Percentiles rank a stretch among this genome's conserved stretches.
phyloP scores from a whole-genome alignment of 2,329 filamentous ascomycete genomes.

The Epichloe sp. region DNA sequence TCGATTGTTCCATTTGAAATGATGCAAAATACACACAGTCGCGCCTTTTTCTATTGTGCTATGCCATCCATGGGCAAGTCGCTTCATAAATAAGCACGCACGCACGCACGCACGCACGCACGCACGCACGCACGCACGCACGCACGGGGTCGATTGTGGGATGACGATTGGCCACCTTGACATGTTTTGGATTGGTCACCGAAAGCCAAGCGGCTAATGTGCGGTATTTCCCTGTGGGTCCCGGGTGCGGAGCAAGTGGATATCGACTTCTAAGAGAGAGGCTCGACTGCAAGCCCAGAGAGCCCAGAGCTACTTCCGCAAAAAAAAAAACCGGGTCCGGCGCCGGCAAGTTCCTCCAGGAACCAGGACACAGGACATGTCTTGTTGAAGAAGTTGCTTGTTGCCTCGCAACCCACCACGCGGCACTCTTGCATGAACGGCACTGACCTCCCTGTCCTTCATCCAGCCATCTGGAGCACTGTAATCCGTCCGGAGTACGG shows the following conservation, averaged over 20 bases:
- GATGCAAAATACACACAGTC: background rate
- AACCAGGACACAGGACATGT: constrained; percentile 4
- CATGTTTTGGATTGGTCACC: background rate
- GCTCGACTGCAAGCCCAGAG: background rate
- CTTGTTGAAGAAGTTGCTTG: constrained; percentile 4
- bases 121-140: no score
- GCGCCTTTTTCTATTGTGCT: background rate
- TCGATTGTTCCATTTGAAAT: background rate
- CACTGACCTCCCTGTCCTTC: constrained; percentile 6
- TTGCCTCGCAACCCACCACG: constrained; percentile 6
- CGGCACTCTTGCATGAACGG: constrained; percentile 12
- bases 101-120: no score
- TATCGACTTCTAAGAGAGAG: background rate
- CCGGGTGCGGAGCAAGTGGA: background rate
- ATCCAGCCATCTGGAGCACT: background rate
- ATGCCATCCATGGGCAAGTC: background rate
- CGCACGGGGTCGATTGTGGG: constrained; percentile 10
- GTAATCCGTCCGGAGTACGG: background rate
- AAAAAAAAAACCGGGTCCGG: background rate
- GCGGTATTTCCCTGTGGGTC: background rate
- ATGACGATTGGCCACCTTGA: constrained; percentile 16
- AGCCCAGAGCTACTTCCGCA: background rate
- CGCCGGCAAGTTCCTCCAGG: constrained; percentile 2
- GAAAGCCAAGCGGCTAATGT: constrained; percentile 1
- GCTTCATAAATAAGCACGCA: no score